These are phyloP conservation scores for Trapa bicornis DNA, from an alignment of 345 rosid species.

Conservation along the genomic window DNA sequence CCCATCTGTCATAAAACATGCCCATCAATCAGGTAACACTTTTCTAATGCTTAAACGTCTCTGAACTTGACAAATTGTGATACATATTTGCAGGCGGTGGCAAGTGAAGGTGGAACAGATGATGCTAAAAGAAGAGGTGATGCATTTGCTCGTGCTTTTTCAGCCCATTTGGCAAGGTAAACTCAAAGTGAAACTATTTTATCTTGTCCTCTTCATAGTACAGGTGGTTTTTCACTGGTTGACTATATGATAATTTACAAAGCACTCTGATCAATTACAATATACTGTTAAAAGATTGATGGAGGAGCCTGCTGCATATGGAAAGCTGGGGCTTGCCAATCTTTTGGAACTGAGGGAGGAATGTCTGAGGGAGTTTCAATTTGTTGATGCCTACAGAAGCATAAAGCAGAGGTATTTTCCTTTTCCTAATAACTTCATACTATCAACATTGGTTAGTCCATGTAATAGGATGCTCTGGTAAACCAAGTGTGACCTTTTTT, in stretches of 20 bases:
- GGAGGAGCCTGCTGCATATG: slow-evolving; percentile 99
- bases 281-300: slow-evolving; percentile 48
- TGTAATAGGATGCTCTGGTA: background rate
- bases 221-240: background rate
- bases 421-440: background rate
- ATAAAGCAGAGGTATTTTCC: slow-evolving; percentile 73
- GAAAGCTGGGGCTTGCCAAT: slow-evolving; percentile 92
- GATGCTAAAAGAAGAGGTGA: slow-evolving; percentile 97
- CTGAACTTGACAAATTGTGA: background rate
- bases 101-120: slow-evolving; percentile 98
- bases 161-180: slow-evolving; percentile 98
- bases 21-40: background rate
- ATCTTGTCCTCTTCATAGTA: background rate
- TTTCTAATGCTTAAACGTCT: background rate
- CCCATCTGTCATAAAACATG: background rate
- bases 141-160: slow-evolving; percentile 97
- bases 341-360: slow-evolving; percentile 98
- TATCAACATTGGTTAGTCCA: background rate
- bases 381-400: slow-evolving; percentile 89
- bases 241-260: background rate
- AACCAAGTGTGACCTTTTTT: background rate
- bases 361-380: slow-evolving; percentile 92
- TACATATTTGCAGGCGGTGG: slow-evolving; percentile 60
- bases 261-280: slow-evolving; percentile 1
- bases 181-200: background rate